These are phyloP conservation scores for Naganishia sp. DNA, from an alignment of 1,284 basidiomycete genomes.

Conservation along the genomic window DNA sequence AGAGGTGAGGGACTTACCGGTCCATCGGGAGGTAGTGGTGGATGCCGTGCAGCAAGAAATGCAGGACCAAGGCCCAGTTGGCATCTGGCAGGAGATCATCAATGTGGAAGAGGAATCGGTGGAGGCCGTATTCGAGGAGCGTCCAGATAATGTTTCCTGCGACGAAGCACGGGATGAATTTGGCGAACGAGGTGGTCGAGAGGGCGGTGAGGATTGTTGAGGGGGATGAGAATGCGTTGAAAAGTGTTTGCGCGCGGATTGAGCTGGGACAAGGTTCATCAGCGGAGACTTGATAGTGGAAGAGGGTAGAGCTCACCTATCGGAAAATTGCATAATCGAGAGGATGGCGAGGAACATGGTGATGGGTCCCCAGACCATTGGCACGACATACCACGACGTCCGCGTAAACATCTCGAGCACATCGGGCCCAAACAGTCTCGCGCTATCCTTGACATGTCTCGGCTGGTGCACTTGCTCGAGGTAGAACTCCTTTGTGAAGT, in stretches of 20 bases:
- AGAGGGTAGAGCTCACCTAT: conserved; percentile 38
- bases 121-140: conserved; percentile 88
- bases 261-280: conserved; percentile 35
- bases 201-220: conserved; percentile 36
- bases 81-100: conserved; percentile 86
- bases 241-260: conserved; percentile 42
- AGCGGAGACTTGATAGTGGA: neutral
- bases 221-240: conserved; percentile 38
- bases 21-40: conserved; percentile 99
- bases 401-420: conserved; percentile 85
- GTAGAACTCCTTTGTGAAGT: conserved; percentile 93
- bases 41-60: conserved; percentile 93
- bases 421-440: conserved; percentile 79
- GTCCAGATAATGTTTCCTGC: conserved; percentile 91
- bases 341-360: conserved; percentile 75
- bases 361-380: conserved; percentile 89
- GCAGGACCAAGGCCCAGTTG: conserved; percentile 75
- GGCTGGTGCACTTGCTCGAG: conserved; percentile 95
- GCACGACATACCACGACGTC: conserved; percentile 93
- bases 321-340: conserved; percentile 77
- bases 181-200: conserved; percentile 38
- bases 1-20: conserved; percentile 57
- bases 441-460: conserved; percentile 81
- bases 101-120: conserved; percentile 97
- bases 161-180: conserved; percentile 66